These are phyloP conservation scores for Sodiomyces alkalinus DNA, from an alignment of 2,329 filamentous ascomycete species.

Conservation along the genomic window DNA sequence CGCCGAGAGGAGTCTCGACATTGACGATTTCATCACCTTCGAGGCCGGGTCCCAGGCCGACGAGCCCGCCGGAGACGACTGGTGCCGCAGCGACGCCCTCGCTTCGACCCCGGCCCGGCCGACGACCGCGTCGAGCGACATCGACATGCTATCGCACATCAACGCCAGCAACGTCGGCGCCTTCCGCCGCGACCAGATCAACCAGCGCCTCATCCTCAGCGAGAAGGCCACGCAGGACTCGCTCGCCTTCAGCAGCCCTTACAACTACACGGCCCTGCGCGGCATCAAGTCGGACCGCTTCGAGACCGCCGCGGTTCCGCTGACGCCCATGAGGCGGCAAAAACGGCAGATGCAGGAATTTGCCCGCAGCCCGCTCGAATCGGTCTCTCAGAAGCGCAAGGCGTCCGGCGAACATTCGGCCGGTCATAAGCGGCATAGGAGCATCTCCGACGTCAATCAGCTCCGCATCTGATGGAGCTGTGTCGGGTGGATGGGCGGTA, in stretches of 20 bases:
- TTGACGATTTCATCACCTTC: slow-evolving; percentile 62
- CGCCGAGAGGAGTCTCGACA: slow-evolving; percentile 45
- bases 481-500: slow-evolving; percentile 3
- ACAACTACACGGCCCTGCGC: slow-evolving; percentile 43
- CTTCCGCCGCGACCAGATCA: slow-evolving; percentile 56
- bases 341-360: slow-evolving; percentile 30
- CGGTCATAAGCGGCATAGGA: slow-evolving; percentile 41
- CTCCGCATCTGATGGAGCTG: slow-evolving; percentile 23
- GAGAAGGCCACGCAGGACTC: slow-evolving; percentile 47
- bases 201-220: slow-evolving; percentile 43
- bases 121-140: slow-evolving; percentile 31
- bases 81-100: slow-evolving; percentile 31
- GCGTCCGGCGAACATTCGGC: slow-evolving; percentile 26
- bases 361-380: slow-evolving; percentile 33
- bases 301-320: slow-evolving; percentile 48
- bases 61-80: slow-evolving; percentile 34
- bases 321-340: slow-evolving; percentile 49
- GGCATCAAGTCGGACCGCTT: slow-evolving; percentile 53
- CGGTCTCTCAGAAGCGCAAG: slow-evolving; percentile 38
- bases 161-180: slow-evolving; percentile 56
- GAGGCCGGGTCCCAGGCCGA: slow-evolving; percentile 45
- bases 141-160: slow-evolving; percentile 40
- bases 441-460: slow-evolving; percentile 40
- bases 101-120: slow-evolving; percentile 36
- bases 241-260: slow-evolving; percentile 43